Conservation (phyloP, 2,329 filamentous ascomycete species). For the Arthrobotrys pseudoclavata region DNA sequence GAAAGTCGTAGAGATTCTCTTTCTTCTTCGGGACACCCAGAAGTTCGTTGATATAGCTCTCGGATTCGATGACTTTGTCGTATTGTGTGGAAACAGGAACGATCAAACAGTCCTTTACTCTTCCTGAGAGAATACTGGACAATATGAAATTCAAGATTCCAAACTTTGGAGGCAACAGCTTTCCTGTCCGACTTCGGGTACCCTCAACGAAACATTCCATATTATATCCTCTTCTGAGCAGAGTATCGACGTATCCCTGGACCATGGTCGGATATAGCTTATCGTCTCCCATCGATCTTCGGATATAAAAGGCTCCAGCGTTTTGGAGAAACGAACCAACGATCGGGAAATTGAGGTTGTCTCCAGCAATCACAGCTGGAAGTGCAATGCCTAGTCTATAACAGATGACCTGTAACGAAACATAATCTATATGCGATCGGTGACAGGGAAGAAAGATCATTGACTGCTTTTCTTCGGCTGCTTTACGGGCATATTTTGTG, state of each 20-base stretch:
- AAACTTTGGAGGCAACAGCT: slow-evolving; percentile 93
- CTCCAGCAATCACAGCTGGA: slow-evolving; percentile 92
- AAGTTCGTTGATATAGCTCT: slow-evolving; percentile 94
- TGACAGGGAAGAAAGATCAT: slow-evolving; percentile 97
- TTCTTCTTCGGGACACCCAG: slow-evolving; percentile 95
- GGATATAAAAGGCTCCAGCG: slow-evolving; percentile 97
- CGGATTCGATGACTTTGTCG: slow-evolving; percentile 98
- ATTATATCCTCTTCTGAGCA: slow-evolving; percentile 91
- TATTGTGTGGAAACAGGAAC: slow-evolving; percentile 98
- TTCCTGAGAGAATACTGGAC: slow-evolving; percentile 87
- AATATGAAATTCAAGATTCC: slow-evolving; percentile 92
- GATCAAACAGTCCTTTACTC: slow-evolving; percentile 90
- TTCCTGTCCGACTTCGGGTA: slow-evolving; percentile 90
- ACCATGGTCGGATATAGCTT: slow-evolving; percentile 91
- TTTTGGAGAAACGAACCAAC: slow-evolving; percentile 92
- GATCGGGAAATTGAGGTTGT: slow-evolving; percentile 94
- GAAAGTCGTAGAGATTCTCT: slow-evolving; percentile 89
- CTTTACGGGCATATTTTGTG: slow-evolving; percentile 83
- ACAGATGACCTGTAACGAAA: slow-evolving; percentile 93
- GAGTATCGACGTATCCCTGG: slow-evolving; percentile 92
- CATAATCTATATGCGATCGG: slow-evolving; percentile 94
- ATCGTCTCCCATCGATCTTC: slow-evolving; percentile 91
- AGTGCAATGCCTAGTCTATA: slow-evolving; percentile 90
- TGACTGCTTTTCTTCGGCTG: slow-evolving; percentile 88
- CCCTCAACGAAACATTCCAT: slow-evolving; percentile 98